These are phyloP conservation scores for Aureobasidium namibiae DNA, from an alignment of 2,329 filamentous ascomycete genomes.

Conservation along the genomic window DNA sequence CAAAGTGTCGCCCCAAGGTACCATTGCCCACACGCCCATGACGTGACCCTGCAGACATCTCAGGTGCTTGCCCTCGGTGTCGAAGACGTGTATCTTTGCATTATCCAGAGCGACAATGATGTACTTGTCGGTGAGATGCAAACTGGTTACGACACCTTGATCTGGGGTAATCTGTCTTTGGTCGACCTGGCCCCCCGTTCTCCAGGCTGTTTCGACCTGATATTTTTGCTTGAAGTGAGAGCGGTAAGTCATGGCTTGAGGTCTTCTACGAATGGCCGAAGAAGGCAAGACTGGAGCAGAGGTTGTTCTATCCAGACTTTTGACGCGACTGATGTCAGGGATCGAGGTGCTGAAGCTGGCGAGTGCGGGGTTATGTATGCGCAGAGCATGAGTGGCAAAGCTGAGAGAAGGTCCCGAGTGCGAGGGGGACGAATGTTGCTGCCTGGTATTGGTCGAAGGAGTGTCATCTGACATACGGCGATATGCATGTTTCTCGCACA, in stretches of 20 bases:
- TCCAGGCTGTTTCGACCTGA: constrained; percentile 94
- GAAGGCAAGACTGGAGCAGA: constrained; percentile 24
- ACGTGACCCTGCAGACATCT: constrained; percentile 90
- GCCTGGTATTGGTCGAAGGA: constrained; percentile 5
- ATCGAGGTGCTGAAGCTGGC: constrained; percentile 31
- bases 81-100: constrained; percentile 96
- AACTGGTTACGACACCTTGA: constrained; percentile 89
- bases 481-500: constrained; percentile 95
- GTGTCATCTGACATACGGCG: constrained; percentile 43
- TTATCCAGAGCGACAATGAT: constrained; percentile 97
- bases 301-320: constrained; percentile 49
- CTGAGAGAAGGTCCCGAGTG: constrained; percentile 4
- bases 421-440: constrained; percentile 19
- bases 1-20: constrained; percentile 90
- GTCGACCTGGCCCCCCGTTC: constrained; percentile 76
- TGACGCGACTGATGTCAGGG: constrained; percentile 40
- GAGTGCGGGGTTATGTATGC: constrained; percentile 19
- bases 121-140: constrained; percentile 90
- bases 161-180: constrained; percentile 89
- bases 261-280: constrained; percentile 34
- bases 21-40: constrained; percentile 99
- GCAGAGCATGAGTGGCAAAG: constrained; percentile 3
- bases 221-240: constrained; percentile 98
- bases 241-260: constrained; percentile 73
- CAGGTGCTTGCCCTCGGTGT: constrained; percentile 79